A percentile compares a stretch with the other conserved stretches of the same genome.
Conservation (phyloP, 441 rosid species). For the Rhodomyrtus psidioides region DNA sequence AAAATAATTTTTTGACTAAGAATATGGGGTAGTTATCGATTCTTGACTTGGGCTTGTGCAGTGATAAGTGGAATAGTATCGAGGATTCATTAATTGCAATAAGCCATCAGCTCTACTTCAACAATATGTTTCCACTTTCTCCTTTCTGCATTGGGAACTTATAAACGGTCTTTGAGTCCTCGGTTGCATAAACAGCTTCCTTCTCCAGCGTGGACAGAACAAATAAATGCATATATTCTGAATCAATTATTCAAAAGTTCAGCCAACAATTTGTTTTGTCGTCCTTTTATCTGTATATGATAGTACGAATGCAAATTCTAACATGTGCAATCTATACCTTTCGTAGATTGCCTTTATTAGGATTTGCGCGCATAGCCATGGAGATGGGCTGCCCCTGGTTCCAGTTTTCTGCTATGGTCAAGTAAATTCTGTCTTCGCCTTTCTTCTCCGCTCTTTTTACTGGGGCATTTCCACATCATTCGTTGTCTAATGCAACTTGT, state of each 20-base stretch:
- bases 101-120: neutral
- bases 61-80: neutral
- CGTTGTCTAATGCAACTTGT: neutral
- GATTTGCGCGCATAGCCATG: slow-evolving; percentile 77
- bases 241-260: too few relatives aligned
- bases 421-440: slow-evolving; percentile 19
- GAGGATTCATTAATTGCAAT: neutral
- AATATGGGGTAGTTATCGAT: neutral
- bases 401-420: slow-evolving; percentile 89
- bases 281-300: too few relatives aligned
- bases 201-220: too few relatives aligned
- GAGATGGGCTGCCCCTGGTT: slow-evolving; percentile 65
- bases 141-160: too few relatives aligned
- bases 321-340: too few relatives aligned
- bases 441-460: neutral
- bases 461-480: neutral
- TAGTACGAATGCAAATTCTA: too few relatives aligned
- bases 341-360: too few relatives aligned
- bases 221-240: too few relatives aligned
- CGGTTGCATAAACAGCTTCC: too few relatives aligned
- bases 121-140: neutral
- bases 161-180: too few relatives aligned
- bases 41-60: neutral
- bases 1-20: neutral
- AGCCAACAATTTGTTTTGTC: too few relatives aligned